A percentile compares a stretch with the other conserved stretches of the same genome.
Evolutionary conservation across 345 rosid genomes (phyloP).

Genomic region (Eutrema japonicum): DNA sequence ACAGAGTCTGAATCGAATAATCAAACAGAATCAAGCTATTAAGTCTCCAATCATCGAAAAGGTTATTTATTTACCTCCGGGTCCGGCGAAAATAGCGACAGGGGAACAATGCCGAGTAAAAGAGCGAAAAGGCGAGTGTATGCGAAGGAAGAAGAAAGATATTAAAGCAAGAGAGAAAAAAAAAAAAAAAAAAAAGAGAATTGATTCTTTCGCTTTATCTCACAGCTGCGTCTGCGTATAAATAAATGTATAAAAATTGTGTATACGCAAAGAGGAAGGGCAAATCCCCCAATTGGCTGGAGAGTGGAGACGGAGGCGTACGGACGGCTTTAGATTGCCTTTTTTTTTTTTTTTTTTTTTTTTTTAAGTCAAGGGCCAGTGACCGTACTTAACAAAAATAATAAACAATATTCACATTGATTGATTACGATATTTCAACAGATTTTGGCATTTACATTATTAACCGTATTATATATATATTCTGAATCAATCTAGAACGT

Average conservation of each 20-base stretch:
- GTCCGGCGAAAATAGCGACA: slow-evolving; percentile 22
- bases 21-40: not conserved
- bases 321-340: slow-evolving; percentile 19
- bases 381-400: not conserved
- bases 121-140: slow-evolving; percentile 5
- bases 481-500: not conserved
- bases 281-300: slow-evolving; percentile 27
- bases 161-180: not conserved
- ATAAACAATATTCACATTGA: not conserved
- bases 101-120: slow-evolving; percentile 32
- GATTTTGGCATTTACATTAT: slow-evolving; percentile 23
- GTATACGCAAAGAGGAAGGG: slow-evolving; percentile 10
- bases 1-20: not conserved
- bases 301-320: slow-evolving; percentile 23
- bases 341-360: not conserved
- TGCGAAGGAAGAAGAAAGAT: slow-evolving; percentile 14
- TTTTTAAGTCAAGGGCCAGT: slow-evolving; percentile 30
- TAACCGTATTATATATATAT: not conserved
- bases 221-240: slow-evolving; percentile 25
- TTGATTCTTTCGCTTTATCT: slow-evolving; percentile 25
- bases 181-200: slow-evolving; percentile 15
- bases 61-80: slow-evolving; percentile 7
- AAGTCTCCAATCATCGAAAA: not conserved
- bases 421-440: slow-evolving; percentile 30
- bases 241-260: slow-evolving; percentile 18